Percentiles rank a stretch among this genome's conserved stretches.
phyloP scores from a whole-genome alignment of 306 rosid genomes.

The Carpinus viminea region DNA sequence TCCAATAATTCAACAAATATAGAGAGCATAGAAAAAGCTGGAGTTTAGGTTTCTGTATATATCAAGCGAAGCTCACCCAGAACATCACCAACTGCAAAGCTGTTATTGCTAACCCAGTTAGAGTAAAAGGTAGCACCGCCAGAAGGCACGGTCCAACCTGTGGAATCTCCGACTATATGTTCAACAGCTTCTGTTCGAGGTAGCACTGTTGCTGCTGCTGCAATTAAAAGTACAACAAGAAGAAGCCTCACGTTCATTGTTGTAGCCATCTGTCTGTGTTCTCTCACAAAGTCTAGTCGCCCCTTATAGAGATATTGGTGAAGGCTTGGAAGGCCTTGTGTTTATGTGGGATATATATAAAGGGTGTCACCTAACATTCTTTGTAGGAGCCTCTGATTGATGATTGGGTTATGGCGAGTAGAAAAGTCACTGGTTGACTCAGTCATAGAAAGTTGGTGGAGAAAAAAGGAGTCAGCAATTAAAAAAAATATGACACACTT shows the following conservation, averaged over 20 bases:
- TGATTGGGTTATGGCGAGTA: too few species aligned
- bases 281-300: slow-evolving; percentile 22
- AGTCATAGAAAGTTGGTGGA: too few species aligned
- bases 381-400: too few species aligned
- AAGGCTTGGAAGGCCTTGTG: slow-evolving; percentile 8
- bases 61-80: slow-evolving; percentile 28
- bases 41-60: neutral
- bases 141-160: slow-evolving; percentile 51
- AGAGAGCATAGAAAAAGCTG: neutral
- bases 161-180: slow-evolving; percentile 34
- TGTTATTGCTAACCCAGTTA: slow-evolving; percentile 34
- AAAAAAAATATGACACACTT: too few species aligned
- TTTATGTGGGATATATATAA: neutral
- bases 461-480: too few species aligned
- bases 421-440: too few species aligned
- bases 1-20: neutral
- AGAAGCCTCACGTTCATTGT: slow-evolving; percentile 22
- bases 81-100: slow-evolving; percentile 31
- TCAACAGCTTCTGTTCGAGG: slow-evolving; percentile 25
- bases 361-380: neutral
- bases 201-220: slow-evolving; percentile 6
- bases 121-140: slow-evolving; percentile 35
- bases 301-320: slow-evolving; percentile 15
- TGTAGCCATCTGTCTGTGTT: slow-evolving; percentile 28
- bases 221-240: slow-evolving; percentile 5